A percentile compares a stretch with the other conserved stretches of the same genome.
Conservation (phyloP, 2,329 filamentous ascomycete species). For the Aureobasidium zeae region DNA sequence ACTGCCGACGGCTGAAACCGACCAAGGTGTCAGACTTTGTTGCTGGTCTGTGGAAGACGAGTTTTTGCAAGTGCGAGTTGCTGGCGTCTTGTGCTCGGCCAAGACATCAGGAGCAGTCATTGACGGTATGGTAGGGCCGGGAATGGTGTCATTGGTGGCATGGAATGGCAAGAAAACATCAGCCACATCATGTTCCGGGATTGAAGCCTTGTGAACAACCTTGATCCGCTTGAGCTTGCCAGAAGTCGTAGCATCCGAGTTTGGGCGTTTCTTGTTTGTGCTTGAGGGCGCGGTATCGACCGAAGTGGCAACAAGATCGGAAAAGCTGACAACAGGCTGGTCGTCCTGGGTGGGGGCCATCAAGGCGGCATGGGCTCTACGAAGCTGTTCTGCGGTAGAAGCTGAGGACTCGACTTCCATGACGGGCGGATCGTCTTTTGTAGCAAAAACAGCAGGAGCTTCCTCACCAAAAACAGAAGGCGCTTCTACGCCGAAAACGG, state of each 20-base stretch:
- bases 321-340: constrained; percentile 1
- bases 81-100: background rate
- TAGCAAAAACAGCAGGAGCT: background rate
- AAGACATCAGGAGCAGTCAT: background rate
- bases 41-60: constrained; percentile 1
- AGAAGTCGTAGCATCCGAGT: background rate
- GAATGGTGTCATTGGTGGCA: constrained; percentile 9
- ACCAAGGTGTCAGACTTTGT: constrained; percentile 11
- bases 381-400: constrained; percentile 4
- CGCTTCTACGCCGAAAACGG: too few relatives aligned
- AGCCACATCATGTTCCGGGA: background rate
- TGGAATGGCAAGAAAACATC: background rate
- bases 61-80: background rate
- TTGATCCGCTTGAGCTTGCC: constrained; percentile 16
- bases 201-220: background rate
- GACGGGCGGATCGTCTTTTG: background rate
- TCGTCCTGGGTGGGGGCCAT: constrained; percentile 14
- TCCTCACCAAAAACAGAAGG: too few relatives aligned
- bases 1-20: constrained; percentile 3
- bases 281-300: background rate
- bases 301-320: constrained; percentile 1
- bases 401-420: constrained; percentile 5
- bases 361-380: constrained; percentile 6
- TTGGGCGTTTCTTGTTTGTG: background rate
- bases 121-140: constrained; percentile 7